These are phyloP conservation scores for Gossypium raimondii DNA, from an alignment of 345 rosid genomes.

Conservation along the genomic window DNA sequence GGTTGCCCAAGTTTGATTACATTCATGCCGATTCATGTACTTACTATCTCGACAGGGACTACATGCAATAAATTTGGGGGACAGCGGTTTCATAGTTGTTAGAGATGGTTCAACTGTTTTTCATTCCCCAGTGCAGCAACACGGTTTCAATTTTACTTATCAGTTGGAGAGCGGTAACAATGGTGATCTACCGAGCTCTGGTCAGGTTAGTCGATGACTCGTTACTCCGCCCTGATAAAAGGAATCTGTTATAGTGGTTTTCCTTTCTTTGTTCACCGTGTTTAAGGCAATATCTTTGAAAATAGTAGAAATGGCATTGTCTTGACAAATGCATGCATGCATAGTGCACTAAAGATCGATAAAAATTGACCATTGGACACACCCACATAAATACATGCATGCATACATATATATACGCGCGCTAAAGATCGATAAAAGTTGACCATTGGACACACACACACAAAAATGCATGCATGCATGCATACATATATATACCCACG, in stretches of 20 bases:
- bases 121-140: slow-evolving; percentile 91
- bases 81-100: slow-evolving; percentile 91
- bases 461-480: too few species aligned
- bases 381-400: too few species aligned
- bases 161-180: slow-evolving; percentile 72
- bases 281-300: background rate
- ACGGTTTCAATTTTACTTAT: slow-evolving; percentile 88
- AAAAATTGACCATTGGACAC: background rate
- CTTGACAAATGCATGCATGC: too few species aligned
- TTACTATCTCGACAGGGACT: slow-evolving; percentile 36
- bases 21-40: background rate
- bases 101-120: slow-evolving; percentile 79
- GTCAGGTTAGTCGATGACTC: slow-evolving; percentile 51
- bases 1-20: background rate
- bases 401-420: too few species aligned
- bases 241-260: background rate
- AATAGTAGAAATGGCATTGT: background rate
- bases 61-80: slow-evolving; percentile 86
- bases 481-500: too few species aligned
- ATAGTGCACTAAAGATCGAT: background rate
- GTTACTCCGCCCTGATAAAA: background rate
- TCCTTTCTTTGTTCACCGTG: background rate
- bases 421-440: background rate
- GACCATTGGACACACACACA: background rate
- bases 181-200: slow-evolving; percentile 82